These are phyloP conservation scores for Cercospora sp. DNA, from an alignment of 2,329 filamentous ascomycete genomes.

Conservation along the genomic window DNA sequence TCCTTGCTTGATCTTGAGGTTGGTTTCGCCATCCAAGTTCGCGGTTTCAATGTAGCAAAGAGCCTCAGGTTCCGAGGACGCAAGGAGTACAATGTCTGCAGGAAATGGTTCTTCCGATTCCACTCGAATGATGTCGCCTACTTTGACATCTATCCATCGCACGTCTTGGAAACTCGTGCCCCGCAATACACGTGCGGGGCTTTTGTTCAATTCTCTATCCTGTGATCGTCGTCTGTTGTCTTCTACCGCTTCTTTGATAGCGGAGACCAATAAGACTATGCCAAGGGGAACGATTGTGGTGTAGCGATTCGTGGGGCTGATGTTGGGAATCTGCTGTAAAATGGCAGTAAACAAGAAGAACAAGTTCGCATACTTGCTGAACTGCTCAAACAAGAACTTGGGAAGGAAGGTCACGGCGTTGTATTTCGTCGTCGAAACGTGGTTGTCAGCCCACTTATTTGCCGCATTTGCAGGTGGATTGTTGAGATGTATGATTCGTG, in stretches of 20 bases:
- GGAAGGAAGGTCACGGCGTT: conserved; percentile 89
- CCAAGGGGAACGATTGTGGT: conserved; percentile 94
- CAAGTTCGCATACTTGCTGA: conserved; percentile 97
- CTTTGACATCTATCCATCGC: conserved; percentile 89
- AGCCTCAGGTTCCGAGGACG: conserved; percentile 94
- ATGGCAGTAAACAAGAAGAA: conserved; percentile 98
- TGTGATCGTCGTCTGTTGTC: conserved; percentile 87
- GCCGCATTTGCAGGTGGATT: conserved; percentile 87
- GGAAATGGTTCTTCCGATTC: conserved; percentile 95
- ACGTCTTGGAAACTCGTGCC: conserved; percentile 82
- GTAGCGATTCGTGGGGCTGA: conserved; percentile 92
- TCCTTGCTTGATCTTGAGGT: conserved; percentile 97
- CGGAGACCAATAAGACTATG: conserved; percentile 90
- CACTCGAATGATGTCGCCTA: conserved; percentile 90
- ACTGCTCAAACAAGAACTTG: conserved; percentile 97
- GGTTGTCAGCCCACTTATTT: conserved; percentile 93
- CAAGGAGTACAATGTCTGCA: conserved; percentile 85
- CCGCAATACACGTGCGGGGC: conserved; percentile 77
- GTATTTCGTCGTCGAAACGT: conserved; percentile 97
- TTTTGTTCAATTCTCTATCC: conserved; percentile 83
- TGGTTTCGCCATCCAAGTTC: conserved; percentile 96
- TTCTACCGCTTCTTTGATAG: conserved; percentile 89
- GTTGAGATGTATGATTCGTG: conserved; percentile 91
- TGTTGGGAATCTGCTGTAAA: conserved; percentile 89
- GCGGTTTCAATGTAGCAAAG: conserved; percentile 98